These are phyloP conservation scores for Cylindrotheca closterium DNA, from an alignment of 108 stramenopile genomes.

Conservation along the genomic window DNA sequence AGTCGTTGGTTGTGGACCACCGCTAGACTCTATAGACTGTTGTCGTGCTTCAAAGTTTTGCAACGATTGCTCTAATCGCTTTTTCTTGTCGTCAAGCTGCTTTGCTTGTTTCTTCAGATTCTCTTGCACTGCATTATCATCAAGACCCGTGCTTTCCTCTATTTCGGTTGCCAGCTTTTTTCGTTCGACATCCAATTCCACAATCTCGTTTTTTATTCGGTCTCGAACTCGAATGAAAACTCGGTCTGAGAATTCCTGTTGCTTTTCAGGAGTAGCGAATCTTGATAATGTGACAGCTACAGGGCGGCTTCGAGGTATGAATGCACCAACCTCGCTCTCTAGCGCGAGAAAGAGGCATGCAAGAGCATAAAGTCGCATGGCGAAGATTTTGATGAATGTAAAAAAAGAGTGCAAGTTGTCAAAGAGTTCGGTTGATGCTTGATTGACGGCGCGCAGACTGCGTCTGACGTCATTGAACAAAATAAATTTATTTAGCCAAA, in stretches of 20 bases:
- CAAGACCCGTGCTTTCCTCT: background rate
- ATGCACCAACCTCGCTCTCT: background rate
- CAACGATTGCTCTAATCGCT: background rate
- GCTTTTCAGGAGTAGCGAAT: background rate
- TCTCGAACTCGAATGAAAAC: background rate
- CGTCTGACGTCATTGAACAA: no score
- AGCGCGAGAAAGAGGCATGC: background rate
- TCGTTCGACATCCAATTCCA: background rate
- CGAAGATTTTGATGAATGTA: no score
- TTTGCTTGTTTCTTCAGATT: background rate
- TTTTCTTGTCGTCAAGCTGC: background rate
- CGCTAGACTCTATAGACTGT: background rate
- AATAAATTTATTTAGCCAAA: no score
- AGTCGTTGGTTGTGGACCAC: background rate
- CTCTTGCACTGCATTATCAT: background rate
- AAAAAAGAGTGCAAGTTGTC: no score
- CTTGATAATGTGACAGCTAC: background rate
- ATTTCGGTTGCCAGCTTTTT: background rate
- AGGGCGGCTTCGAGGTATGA: background rate
- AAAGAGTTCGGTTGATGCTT: no score
- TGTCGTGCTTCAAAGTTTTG: background rate
- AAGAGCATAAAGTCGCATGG: background rate
- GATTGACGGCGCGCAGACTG: no score
- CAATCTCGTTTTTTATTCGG: background rate
- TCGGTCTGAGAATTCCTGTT: background rate